Evolutionary conservation across 31 red algal genomes (phyloP), one percentile per base, ranked within the genome.

Genomic region (Endocladia muricata): DNA sequence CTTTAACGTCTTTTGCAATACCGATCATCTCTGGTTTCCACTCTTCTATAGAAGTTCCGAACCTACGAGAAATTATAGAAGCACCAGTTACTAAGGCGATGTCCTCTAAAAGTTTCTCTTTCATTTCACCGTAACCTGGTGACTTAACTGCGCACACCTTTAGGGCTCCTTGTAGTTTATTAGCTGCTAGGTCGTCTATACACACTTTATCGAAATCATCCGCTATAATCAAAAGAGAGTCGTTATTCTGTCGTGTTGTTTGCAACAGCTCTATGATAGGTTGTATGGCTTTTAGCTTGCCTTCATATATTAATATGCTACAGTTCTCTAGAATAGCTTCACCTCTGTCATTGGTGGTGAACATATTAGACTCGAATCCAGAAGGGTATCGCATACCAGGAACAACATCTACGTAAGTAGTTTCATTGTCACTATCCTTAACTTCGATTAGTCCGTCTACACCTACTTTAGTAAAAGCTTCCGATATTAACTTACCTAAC

Each of bases 321-420:
- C 89, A 89, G 22, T 74, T 86, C 31, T 32, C 40, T 54, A 96
- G 33, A 11, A 84, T 82, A 8, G 92, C 89, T 2, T 83, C 66
- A 55, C 94, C 84, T 39, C 86, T 74, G 48, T 99, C 90, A 57
- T 96, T 90, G 65, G 86, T 99, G 56, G 96, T 86, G 77, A 99
- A 99, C 39, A 96, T 93, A 0, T 92, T 88, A 5, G 93, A 94
- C 2, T 93, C 76, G 68, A 77, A 99, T 17, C 97, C 97, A 38
- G 89, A 61, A 76, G 95, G 93, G 47, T 93, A 66, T 61, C 96
- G 85, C 97, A 99, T 96, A 65, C 97, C 97, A 62, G 93, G 89
- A 26, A 86, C 87, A 25, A 96, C 86, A n/a, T 96, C 89, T 1
- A 99, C 89, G 37, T 82, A 88, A 73, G 90, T 91, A 31, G 64